phyloP scores from a whole-genome alignment of 2,329 filamentous ascomycete genomes.

The Beauveria sp. region DNA sequence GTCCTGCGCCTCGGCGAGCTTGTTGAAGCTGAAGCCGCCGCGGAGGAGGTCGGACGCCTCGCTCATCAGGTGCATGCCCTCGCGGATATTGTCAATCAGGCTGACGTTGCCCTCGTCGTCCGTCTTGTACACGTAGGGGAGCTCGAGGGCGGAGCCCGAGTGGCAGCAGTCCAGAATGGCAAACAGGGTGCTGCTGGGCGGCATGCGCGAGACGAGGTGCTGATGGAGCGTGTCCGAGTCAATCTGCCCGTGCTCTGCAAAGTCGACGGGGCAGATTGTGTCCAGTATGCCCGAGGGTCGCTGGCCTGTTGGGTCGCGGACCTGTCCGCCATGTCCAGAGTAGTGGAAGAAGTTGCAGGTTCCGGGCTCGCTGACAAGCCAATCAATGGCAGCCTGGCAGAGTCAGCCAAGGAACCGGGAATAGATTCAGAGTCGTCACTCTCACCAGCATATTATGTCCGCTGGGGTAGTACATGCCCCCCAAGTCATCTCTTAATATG shows the following conservation, averaged over 20 bases:
- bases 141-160: conserved; percentile 48
- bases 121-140: conserved; percentile 45
- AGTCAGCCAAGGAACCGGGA: conserved; percentile 21
- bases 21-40: conserved; percentile 10
- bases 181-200: conserved; percentile 59
- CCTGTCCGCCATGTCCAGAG: conserved; percentile 50
- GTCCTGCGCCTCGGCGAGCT: conserved; percentile 10
- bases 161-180: conserved; percentile 50
- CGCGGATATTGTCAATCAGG: conserved; percentile 3
- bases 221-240: conserved; percentile 53
- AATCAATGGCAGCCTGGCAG: conserved; percentile 43
- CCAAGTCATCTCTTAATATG: conserved; percentile 21
- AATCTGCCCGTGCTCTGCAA: conserved; percentile 44
- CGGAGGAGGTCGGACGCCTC: conserved; percentile 6
- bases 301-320: conserved; percentile 47
- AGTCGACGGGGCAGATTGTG: conserved; percentile 51
- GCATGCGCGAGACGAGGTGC: conserved; percentile 55
- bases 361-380: conserved; percentile 48
- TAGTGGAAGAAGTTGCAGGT: conserved; percentile 55
- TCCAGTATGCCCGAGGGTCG: conserved; percentile 50
- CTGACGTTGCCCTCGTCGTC: conserved; percentile 10
- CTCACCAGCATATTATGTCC: conserved; percentile 53
- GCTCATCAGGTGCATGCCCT: conserved; percentile 7
- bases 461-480: conserved; percentile 45
- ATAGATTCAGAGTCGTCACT: conserved; percentile 38